Evolutionary conservation across 306 rosid genomes (phyloP).

Genomic region (Prinsepia uniflora): DNA sequence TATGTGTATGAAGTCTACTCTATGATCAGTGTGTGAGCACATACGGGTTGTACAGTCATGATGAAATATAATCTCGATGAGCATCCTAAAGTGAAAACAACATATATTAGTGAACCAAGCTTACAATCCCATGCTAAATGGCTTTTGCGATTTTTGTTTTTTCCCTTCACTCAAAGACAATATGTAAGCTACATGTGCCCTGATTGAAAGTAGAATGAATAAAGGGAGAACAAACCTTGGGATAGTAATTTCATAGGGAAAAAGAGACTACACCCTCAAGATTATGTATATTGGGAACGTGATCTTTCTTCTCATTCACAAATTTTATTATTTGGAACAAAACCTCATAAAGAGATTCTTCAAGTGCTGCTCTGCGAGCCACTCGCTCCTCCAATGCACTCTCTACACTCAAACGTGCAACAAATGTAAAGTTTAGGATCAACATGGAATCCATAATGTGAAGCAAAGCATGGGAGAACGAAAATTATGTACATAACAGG

Average conservation of each 20-base stretch:
- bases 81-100: background rate
- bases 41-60: background rate
- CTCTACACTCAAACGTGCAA: slow-evolving; percentile 41
- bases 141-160: no score
- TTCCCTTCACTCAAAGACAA: background rate
- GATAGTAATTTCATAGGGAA: slow-evolving; percentile 79
- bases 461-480: slow-evolving; percentile 22
- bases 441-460: background rate
- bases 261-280: slow-evolving; percentile 65
- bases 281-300: slow-evolving; percentile 84
- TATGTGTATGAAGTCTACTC: background rate
- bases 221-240: slow-evolving; percentile 59
- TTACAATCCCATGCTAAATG: no score
- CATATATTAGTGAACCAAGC: background rate
- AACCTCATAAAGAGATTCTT: slow-evolving; percentile 80
- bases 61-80: background rate
- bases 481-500: slow-evolving; percentile 8
- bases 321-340: slow-evolving; percentile 88
- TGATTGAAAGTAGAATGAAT: background rate
- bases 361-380: slow-evolving; percentile 74
- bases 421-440: slow-evolving; percentile 1
- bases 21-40: background rate
- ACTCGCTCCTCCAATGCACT: slow-evolving; percentile 62
- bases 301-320: slow-evolving; percentile 97
- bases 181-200: background rate